Conservation (phyloP, 257 asterid genomes). For the Petunia axillaris region DNA sequence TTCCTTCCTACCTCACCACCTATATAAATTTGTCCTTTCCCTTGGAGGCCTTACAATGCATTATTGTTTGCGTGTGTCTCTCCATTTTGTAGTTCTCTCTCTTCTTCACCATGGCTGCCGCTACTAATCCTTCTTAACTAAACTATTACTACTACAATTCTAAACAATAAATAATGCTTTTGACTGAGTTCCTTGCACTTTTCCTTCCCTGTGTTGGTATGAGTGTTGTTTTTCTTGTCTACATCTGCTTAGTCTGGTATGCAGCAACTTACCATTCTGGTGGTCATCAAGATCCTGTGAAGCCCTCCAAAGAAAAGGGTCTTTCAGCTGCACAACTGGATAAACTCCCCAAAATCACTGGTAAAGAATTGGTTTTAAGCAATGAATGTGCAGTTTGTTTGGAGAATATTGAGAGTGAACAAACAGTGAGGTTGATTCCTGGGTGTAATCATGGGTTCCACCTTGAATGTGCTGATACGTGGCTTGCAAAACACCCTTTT, state of each 20-base stretch:
- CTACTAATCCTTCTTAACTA: too few relatives aligned
- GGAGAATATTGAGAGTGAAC: slow-evolving; percentile 64
- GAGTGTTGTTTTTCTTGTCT: slow-evolving; percentile 72
- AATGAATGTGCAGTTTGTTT: slow-evolving; percentile 76
- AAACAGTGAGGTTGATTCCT: slow-evolving; percentile 69
- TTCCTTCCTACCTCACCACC: too few relatives aligned
- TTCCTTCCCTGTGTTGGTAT: slow-evolving; percentile 85
- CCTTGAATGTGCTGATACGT: slow-evolving; percentile 64
- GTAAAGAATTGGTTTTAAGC: slow-evolving; percentile 63
- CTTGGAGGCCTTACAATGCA: too few relatives aligned
- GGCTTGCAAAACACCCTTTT: slow-evolving; percentile 62
- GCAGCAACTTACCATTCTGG: slow-evolving; percentile 42
- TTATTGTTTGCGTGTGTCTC: too few relatives aligned
- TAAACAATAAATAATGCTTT: slow-evolving; percentile 44
- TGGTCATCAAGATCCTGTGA: background rate
- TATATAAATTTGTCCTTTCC: too few relatives aligned
- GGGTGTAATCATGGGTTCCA: slow-evolving; percentile 40
- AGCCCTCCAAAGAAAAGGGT: slow-evolving; percentile 36
- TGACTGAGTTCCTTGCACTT: slow-evolving; percentile 71
- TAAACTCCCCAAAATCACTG: slow-evolving; percentile 60
- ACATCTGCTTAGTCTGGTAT: slow-evolving; percentile 70
- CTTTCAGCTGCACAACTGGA: slow-evolving; percentile 68
- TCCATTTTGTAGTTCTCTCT: too few relatives aligned
- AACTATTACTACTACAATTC: too few relatives aligned
- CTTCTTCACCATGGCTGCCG: too few relatives aligned